phyloP scores from a whole-genome alignment of 345 rosid species.

The Hibiscus syriacus region DNA sequence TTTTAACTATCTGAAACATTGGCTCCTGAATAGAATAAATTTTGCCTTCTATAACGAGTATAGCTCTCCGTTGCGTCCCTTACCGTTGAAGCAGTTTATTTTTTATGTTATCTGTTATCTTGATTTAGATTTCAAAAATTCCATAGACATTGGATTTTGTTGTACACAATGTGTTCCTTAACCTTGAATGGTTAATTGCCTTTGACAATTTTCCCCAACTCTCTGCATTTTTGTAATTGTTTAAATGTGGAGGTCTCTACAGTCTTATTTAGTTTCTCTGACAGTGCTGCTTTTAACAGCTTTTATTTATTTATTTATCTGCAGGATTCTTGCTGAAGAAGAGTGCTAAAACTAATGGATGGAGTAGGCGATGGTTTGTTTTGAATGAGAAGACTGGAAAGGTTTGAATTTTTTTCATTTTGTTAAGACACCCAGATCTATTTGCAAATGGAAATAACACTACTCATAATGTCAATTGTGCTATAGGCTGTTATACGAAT shows the following conservation, averaged over 20 bases:
- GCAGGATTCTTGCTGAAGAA: constrained; percentile 80
- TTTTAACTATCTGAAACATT: background rate
- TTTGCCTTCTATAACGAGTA: background rate
- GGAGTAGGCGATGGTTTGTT: constrained; percentile 95
- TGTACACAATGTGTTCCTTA: background rate
- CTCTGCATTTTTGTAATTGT: background rate
- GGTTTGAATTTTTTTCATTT: too few relatives aligned
- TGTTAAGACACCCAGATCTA: too few relatives aligned
- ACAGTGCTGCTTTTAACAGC: background rate
- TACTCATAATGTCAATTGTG: too few relatives aligned
- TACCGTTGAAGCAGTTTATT: background rate
- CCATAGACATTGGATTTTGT: background rate
- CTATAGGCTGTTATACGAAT: background rate
- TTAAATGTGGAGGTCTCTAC: background rate
- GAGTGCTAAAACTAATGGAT: constrained; percentile 83
- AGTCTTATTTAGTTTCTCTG: background rate
- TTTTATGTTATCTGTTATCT: background rate
- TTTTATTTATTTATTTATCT: constrained; percentile 1
- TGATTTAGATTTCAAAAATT: background rate
- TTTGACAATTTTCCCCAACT: background rate
- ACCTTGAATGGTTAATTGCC: background rate
- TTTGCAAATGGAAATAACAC: background rate
- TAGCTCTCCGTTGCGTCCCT: background rate
- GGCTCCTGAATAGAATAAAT: background rate
- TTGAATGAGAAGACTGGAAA: constrained; percentile 87